phyloP scores from a whole-genome alignment of 768 basidiomycete genomes.

The Boletus patriciae region DNA sequence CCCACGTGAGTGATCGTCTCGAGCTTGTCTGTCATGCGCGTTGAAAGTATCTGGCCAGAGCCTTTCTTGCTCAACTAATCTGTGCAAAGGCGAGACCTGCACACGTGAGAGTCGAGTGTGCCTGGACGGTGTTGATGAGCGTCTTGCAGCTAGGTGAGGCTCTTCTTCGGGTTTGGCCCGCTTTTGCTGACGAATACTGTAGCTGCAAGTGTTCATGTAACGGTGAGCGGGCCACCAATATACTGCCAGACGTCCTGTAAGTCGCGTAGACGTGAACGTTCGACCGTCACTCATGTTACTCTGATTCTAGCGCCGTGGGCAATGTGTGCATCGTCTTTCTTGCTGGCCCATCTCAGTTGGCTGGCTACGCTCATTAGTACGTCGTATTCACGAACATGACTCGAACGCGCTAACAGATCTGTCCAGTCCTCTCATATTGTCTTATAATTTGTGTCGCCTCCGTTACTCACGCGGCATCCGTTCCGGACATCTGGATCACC shows the following conservation, averaged over 20 bases:
- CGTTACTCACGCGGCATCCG: constrained; percentile 42
- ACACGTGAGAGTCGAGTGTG: constrained; percentile 51
- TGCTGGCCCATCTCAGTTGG: constrained; percentile 52
- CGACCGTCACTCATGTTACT: constrained; percentile 6
- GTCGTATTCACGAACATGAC: constrained; percentile 20
- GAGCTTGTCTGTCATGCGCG: not conserved
- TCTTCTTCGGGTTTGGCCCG: not conserved
- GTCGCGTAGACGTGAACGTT: constrained; percentile 9
- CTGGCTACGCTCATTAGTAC: constrained; percentile 46
- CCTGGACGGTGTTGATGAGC: constrained; percentile 52
- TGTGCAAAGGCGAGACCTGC: constrained; percentile 40
- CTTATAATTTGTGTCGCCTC: constrained; percentile 49
- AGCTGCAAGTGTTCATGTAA: constrained; percentile 52
- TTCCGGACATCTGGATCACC: constrained; percentile 53
- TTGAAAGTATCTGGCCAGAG: constrained; percentile 18
- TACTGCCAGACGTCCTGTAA: constrained; percentile 39
- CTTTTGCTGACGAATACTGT: not conserved
- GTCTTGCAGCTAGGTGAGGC: constrained; percentile 51
- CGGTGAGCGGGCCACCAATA: constrained; percentile 42
- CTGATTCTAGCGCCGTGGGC: constrained; percentile 37
- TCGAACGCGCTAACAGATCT: not conserved
- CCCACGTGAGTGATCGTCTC: constrained; percentile 28
- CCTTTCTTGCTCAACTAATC: constrained; percentile 38
- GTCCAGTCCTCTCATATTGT: constrained; percentile 53
- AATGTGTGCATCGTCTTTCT: constrained; percentile 47